Evolutionary conservation across 2,329 filamentous ascomycete species (phyloP).

Genomic region (Fusarium sp.): DNA sequence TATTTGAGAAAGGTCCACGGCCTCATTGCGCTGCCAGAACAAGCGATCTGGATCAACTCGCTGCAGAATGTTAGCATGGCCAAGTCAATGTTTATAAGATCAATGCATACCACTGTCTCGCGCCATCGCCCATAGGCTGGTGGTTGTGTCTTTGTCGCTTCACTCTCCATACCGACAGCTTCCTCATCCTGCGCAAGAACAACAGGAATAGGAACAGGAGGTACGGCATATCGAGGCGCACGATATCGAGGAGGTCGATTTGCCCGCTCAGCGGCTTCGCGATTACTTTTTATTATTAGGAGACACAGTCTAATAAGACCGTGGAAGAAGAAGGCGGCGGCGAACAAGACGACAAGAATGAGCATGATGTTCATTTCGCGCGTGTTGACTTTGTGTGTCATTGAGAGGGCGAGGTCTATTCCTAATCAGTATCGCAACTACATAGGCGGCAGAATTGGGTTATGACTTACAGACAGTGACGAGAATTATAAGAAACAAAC

Average conservation of each 20-base stretch:
- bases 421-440: constrained; percentile 4
- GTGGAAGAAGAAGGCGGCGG: constrained; percentile 84
- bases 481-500: constrained; percentile 66
- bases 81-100: not conserved
- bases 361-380: constrained; percentile 83
- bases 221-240: constrained; percentile 74
- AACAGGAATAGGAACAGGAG: constrained; percentile 78
- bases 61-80: constrained; percentile 49
- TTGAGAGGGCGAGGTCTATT: constrained; percentile 76
- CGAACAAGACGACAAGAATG: constrained; percentile 78
- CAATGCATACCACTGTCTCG: constrained; percentile 76
- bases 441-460: not conserved
- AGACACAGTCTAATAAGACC: constrained; percentile 79
- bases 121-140: constrained; percentile 90
- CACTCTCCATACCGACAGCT: constrained; percentile 64
- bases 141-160: constrained; percentile 69
- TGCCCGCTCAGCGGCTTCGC: constrained; percentile 34
- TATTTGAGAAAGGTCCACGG: constrained; percentile 39
- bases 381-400: constrained; percentile 70
- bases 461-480: constrained; percentile 71
- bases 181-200: constrained; percentile 80
- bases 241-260: constrained; percentile 57
- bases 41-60: constrained; percentile 83
- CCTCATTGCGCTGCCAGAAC: constrained; percentile 78
- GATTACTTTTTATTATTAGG: constrained; percentile 63